Evolutionary conservation across 1,284 basidiomycete species (phyloP).

Genomic region (Marasmius fiardii): DNA sequence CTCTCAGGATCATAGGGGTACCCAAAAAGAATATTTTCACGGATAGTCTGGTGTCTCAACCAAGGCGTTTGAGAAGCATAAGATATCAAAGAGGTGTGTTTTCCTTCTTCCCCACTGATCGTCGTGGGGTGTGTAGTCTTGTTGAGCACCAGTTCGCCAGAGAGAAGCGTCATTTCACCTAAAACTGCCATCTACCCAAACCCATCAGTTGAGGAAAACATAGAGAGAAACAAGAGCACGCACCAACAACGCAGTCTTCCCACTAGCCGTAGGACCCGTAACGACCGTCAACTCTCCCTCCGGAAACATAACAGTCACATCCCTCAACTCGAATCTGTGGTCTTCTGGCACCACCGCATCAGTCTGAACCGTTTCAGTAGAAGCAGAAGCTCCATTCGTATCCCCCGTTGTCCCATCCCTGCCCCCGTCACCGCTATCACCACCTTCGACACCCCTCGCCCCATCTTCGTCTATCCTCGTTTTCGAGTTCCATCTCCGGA

Average conservation of each 20-base stretch:
- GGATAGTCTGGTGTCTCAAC: constrained; percentile 56
- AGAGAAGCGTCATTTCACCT: constrained; percentile 43
- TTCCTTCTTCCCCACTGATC: constrained; percentile 57
- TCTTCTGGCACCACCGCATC: background rate
- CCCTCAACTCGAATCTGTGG: constrained; percentile 39
- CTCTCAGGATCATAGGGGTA: constrained; percentile 49
- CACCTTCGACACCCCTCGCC: background rate
- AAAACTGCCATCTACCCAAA: background rate
- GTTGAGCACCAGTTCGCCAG: constrained; percentile 50
- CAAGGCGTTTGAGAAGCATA: constrained; percentile 86
- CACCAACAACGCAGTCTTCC: background rate
- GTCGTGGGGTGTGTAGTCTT: constrained; percentile 69
- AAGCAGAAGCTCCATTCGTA: background rate
- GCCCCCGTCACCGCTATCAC: background rate
- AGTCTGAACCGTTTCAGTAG: background rate
- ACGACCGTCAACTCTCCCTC: constrained; percentile 62
- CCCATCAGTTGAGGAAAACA: background rate
- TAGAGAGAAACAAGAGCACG: background rate
- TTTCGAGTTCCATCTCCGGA: no score
- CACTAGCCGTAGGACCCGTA: constrained; percentile 37
- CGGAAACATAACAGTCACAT: constrained; percentile 69
- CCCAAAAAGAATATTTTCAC: constrained; percentile 61
- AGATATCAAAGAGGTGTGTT: constrained; percentile 72
- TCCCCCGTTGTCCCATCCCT: background rate
- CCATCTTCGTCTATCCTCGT: background rate